Conservation (phyloP, 2,329 filamentous ascomycete species). For the Lasiodiplodia theobromae region DNA sequence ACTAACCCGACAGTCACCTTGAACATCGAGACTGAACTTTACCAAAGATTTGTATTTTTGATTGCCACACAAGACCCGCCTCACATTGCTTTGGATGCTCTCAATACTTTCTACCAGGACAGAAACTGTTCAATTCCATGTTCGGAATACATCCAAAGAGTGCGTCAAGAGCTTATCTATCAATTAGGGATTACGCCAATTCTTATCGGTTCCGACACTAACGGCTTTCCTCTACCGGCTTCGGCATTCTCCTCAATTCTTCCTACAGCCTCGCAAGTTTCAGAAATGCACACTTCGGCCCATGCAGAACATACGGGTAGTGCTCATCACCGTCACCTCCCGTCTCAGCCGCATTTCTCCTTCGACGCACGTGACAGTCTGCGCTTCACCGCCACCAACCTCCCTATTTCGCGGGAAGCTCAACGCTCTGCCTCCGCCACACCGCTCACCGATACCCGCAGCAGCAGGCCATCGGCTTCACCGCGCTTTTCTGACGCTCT, state of each 20-base stretch:
- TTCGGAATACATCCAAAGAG: slow-evolving; percentile 16
- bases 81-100: slow-evolving; percentile 19
- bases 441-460: slow-evolving; percentile 17
- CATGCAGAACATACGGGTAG: slow-evolving; percentile 31
- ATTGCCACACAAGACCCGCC: slow-evolving; percentile 28
- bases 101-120: slow-evolving; percentile 18
- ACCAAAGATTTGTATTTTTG: slow-evolving; percentile 33
- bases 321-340: slow-evolving; percentile 10
- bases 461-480: slow-evolving; percentile 4
- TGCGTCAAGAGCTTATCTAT: slow-evolving; percentile 28
- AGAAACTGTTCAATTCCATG: slow-evolving; percentile 4
- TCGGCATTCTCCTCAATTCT: neutral
- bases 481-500: slow-evolving; percentile 11
- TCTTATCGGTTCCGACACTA: neutral
- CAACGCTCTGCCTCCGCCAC: slow-evolving; percentile 25
- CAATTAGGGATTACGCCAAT: slow-evolving; percentile 1
- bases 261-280: neutral
- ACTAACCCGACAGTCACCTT: slow-evolving; percentile 14
- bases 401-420: slow-evolving; percentile 6
- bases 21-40: slow-evolving; percentile 31
- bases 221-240: neutral
- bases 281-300: slow-evolving; percentile 6
- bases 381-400: slow-evolving; percentile 22
- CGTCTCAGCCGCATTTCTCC: slow-evolving; percentile 25
- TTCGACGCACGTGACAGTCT: slow-evolving; percentile 25